Conservation (phyloP, 208 protist genomes). For the Wallacemonas sp. region DNA sequence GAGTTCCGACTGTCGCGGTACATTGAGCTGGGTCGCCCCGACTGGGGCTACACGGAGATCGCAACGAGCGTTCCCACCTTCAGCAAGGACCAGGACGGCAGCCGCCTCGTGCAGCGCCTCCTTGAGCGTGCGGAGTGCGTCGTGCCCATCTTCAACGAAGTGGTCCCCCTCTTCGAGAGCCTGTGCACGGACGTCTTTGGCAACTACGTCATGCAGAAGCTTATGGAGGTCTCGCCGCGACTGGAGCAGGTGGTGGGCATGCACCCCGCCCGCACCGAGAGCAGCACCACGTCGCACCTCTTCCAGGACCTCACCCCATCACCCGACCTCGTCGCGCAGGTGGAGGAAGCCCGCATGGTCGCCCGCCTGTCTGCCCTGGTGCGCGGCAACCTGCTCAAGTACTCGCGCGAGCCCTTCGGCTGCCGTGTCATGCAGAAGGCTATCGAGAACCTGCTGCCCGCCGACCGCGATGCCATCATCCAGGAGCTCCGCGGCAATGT, state of each 20-base stretch:
- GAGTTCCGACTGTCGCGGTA: constrained; percentile 31
- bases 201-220: constrained; percentile 98
- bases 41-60: constrained; percentile 71
- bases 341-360: constrained; percentile 15
- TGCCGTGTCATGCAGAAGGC: constrained; percentile 98
- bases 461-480: constrained; percentile 43
- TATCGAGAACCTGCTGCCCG: constrained; percentile 61
- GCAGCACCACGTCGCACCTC: constrained; percentile 6
- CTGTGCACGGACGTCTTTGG: constrained; percentile 97
- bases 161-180: constrained; percentile 66
- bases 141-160: constrained; percentile 87
- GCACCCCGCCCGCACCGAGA: not conserved
- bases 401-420: constrained; percentile 94
- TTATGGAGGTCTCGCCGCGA: constrained; percentile 92
- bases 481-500: constrained; percentile 91
- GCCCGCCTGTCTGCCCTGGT: constrained; percentile 59
- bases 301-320: constrained; percentile 5
- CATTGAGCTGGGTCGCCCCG: constrained; percentile 38
- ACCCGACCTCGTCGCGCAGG: not conserved
- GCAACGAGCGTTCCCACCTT: constrained; percentile 85
- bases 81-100: constrained; percentile 95
- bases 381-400: constrained; percentile 77
- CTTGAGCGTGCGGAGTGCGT: constrained; percentile 88
- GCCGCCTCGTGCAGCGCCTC: constrained; percentile 96
- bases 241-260: constrained; percentile 22